These are phyloP conservation scores for Trichoderma lentiforme DNA, from an alignment of 2,329 filamentous ascomycete species.

Conservation along the genomic window DNA sequence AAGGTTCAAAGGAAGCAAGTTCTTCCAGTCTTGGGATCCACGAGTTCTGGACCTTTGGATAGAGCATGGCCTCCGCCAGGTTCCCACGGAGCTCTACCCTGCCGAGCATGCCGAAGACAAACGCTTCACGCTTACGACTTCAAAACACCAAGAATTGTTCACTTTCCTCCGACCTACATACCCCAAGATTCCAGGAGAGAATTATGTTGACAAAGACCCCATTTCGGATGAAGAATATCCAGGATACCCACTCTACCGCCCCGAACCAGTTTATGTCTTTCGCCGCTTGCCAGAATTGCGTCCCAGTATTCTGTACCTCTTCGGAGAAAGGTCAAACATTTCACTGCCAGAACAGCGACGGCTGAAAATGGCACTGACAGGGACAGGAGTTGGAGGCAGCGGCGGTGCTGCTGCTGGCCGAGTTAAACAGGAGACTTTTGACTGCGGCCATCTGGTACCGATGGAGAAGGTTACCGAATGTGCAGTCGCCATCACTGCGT, in stretches of 20 bases:
- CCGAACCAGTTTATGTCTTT: background rate
- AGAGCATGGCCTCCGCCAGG: background rate
- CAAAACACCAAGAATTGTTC: background rate
- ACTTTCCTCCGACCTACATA: background rate
- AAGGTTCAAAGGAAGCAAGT: background rate
- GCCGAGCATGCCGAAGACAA: background rate
- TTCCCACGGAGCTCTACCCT: background rate
- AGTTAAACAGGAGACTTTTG: background rate
- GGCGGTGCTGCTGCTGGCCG: background rate
- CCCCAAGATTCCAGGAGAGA: background rate
- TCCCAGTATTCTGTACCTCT: background rate
- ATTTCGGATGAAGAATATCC: background rate
- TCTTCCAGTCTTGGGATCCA: background rate
- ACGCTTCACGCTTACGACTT: background rate
- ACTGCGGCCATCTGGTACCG: background rate
- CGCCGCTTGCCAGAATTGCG: background rate
- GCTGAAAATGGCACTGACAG: background rate
- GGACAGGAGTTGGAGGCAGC: background rate
- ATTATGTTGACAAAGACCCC: background rate
- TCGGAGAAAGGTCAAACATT: background rate
- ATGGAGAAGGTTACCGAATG: background rate
- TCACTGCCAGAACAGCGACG: background rate
- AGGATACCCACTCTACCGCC: background rate
- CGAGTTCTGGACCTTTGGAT: background rate
- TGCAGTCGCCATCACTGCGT: background rate